phyloP scores from a whole-genome alignment of 805 yeast genomes.

The Ogataea degrootiae region DNA sequence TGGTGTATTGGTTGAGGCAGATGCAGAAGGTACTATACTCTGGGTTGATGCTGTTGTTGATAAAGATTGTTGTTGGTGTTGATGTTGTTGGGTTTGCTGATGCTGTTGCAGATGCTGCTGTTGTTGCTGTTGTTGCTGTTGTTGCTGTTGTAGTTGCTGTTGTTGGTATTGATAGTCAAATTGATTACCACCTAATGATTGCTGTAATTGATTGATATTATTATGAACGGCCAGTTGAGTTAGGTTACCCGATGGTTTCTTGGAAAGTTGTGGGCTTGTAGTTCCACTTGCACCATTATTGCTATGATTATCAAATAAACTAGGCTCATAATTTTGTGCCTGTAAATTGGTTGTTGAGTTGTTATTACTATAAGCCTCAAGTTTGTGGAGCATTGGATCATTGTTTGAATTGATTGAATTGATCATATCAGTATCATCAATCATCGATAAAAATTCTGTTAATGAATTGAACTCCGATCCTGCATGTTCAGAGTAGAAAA shows the following conservation, averaged over 20 bases:
- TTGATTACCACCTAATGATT: conserved; percentile 1
- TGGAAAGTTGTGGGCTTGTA: conserved; percentile 6
- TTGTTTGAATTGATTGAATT: conserved; percentile 33
- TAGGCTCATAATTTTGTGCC: conserved; percentile 11
- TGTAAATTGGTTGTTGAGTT: conserved; percentile 17
- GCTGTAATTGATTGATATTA: conserved; percentile 10
- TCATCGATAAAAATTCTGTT: conserved; percentile 83
- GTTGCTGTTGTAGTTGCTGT: not conserved
- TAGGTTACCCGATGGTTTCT: conserved; percentile 9
- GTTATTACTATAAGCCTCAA: conserved; percentile 25
- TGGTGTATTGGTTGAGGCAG: not conserved
- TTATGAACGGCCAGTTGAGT: conserved; percentile 17
- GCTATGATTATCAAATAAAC: conserved; percentile 6
- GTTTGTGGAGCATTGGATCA: conserved; percentile 33
- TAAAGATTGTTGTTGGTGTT: conserved; percentile 2
- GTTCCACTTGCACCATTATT: conserved; percentile 1
- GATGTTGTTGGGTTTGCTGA: conserved; percentile 3
- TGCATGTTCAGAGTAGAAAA: conserved; percentile 85
- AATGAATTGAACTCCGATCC: conserved; percentile 89
- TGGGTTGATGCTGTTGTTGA: conserved; percentile 9
- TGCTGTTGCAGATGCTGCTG: conserved; percentile 9
- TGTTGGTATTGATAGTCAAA: conserved; percentile 1
- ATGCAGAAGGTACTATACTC: not conserved
- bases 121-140: conserved; percentile 1
- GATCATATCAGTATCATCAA: conserved; percentile 77